Percentiles rank a stretch among this genome's conserved stretches.
These are phyloP conservation scores for Venturia pyrina DNA, from an alignment of 2,329 filamentous ascomycete species.

Conservation along the genomic window DNA sequence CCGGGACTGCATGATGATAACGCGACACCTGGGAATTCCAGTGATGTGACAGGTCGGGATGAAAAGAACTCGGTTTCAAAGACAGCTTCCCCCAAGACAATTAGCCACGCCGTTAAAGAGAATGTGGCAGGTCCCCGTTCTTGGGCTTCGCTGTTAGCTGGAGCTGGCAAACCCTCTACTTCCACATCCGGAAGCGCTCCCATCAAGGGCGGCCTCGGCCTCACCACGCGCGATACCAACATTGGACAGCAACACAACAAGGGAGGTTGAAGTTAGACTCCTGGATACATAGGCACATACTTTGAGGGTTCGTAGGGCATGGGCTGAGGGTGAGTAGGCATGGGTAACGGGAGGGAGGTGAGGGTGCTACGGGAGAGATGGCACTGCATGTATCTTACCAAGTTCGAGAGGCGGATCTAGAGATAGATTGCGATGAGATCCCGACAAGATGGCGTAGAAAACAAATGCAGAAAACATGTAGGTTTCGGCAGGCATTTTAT, in stretches of 20 bases:
- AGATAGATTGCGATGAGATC: background rate
- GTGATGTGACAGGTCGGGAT: background rate
- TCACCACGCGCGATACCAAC: background rate
- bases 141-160: background rate
- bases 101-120: background rate
- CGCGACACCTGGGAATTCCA: background rate
- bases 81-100: background rate
- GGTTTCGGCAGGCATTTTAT: background rate
- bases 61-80: background rate
- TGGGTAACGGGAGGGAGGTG: background rate
- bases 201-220: background rate
- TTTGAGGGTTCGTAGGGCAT: background rate
- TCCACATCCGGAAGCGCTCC: background rate
- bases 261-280: background rate
- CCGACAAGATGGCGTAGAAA: background rate
- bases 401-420: background rate
- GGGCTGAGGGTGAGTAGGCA: background rate
- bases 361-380: background rate
- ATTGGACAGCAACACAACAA: background rate
- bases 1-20: background rate
- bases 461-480: background rate
- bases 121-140: background rate
- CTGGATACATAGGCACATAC: background rate
- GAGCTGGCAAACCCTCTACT: background rate
- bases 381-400: background rate